Evolutionary conservation across 306 rosid species (phyloP), one percentile per base, ranked within the genome.

Genomic region (Luffa acutangula): DNA sequence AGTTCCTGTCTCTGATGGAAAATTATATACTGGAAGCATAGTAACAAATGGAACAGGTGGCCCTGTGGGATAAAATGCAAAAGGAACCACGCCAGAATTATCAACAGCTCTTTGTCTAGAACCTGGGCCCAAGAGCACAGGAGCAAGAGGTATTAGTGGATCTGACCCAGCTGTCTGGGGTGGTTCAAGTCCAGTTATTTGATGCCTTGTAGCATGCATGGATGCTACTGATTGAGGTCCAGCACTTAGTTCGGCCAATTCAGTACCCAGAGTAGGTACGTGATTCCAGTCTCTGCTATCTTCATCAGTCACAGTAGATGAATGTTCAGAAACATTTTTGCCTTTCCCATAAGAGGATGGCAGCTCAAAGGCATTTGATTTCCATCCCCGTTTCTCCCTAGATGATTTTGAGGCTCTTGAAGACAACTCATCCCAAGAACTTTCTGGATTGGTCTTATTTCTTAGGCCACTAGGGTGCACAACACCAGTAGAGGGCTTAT

Each of bases 41-140:
- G 95, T 82, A 75, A 96, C 84, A 83, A 93, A 87, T 53, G 99
- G 99, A 69, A 96, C 93, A 0, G 98, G 99, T n/a, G 99, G 99
- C 31, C 99, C 99, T 0, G 99, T 89, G 56, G 94, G 91, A 90
- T 91, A 96, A 83, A 96, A 96, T 49, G 94, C 77, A 83, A 80
- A 85, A 57, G 93, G 89, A 85, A 81, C 80, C 79, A 76, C 84
- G 53, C 92, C 93, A 66, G 97, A 86, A 80, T 83, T 85, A 85
- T 90, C 96, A 7, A 13, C 20, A 69, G 87, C 81, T 88, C 93
- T 89, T 86, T 91, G 98, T 64, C 84, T 90, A 42, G 98, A 89
- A 64, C 92, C 88, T 57, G 88, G 88, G 67, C 92, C 96, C 80
- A 93, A 77, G 78, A 93, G 82, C 88, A 91, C 75, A 20, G 98